Base-by-base conservation (phyloP, 192 early-diverging fungal genomes). In the Neocallimastix lanati region DNA sequence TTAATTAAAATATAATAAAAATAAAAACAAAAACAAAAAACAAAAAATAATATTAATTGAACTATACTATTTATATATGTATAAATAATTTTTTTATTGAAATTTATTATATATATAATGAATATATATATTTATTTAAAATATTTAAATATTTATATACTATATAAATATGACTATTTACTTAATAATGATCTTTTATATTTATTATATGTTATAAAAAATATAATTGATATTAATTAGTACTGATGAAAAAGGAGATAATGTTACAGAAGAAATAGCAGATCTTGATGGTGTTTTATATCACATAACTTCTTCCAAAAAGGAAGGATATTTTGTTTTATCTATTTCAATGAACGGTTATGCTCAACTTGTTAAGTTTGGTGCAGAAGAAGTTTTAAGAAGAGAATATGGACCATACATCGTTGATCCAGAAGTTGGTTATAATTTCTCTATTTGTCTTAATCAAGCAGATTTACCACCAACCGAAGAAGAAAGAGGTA, bases 271-370 rank as follows among this genome's bases (percentile, higher is more conserved):
- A 50, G 16, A 50, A 50, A 87, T 97, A 77, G 95, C 95, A 33
- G 98, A 99, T 85, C 98, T 99, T 87, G 98, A 99, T 88, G 96
- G 96, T 77, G 96, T 98, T 28, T 85, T 89, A 18, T 99, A 97
- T 88, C 89, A 88, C 79, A 80, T 98, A 80, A 86, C 92, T 30
- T 95, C 93, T 21, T 81, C 82, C 18, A 90, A 90, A 79, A 84
- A 84, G 30, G 78, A 82, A 18, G 80, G 88, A 29, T 50, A 50
- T 50, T 82, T 95, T 29, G 81, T 80, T 28, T 85, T 99, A 79
- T 96, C 95, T 12, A 92, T 99, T 81, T 84, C 83, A 35, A 94
- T 96, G 92, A 85, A 84, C 78, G 97, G 96, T 86, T 98, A 85
- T 84, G 81, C 85, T 36, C 93, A 99, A 81, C 90, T 97, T 27